These are phyloP conservation scores for Pseudevernia furfuracea DNA, from an alignment of 495 filamentous ascomycete species.

Conservation along the genomic window DNA sequence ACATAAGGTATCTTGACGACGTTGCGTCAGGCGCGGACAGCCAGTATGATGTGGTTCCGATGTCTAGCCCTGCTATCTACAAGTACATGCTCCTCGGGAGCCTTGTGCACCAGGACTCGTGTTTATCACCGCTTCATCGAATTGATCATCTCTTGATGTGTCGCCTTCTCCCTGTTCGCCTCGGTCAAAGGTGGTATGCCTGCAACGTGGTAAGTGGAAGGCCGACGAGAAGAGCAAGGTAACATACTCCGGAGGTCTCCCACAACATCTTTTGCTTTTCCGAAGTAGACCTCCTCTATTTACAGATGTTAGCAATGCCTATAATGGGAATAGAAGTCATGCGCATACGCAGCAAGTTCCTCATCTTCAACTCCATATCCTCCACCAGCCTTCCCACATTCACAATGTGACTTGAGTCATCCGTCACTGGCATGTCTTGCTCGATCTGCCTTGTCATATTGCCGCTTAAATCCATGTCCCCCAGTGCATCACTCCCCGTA, in stretches of 20 bases:
- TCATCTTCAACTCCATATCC: slow-evolving; percentile 99
- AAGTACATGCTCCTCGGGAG: not conserved
- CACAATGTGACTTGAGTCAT: slow-evolving; percentile 86
- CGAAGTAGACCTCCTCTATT: slow-evolving; percentile 94
- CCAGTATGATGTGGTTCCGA: not conserved
- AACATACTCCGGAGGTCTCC: slow-evolving; percentile 81
- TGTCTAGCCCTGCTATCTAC: slow-evolving; percentile 6
- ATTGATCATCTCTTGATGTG: slow-evolving; percentile 82
- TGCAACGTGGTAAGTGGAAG: slow-evolving; percentile 27
- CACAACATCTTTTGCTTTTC: slow-evolving; percentile 99
- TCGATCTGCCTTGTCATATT: slow-evolving; percentile 98
- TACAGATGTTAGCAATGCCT: slow-evolving; percentile 19
- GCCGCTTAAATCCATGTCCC: slow-evolving; percentile 86
- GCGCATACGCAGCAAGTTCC: slow-evolving; percentile 75
- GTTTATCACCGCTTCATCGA: slow-evolving; percentile 26
- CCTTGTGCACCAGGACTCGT: not conserved
- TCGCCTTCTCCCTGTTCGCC: slow-evolving; percentile 73
- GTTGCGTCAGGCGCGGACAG: not conserved
- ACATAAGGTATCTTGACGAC: not conserved
- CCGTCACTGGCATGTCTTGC: slow-evolving; percentile 78
- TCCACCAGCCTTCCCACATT: slow-evolving; percentile 94
- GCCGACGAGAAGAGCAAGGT: not conserved
- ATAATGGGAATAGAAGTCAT: not conserved
- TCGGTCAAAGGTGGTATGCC: slow-evolving; percentile 75
- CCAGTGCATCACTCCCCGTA: slow-evolving; percentile 60